Base-by-base conservation (phyloP, 495 filamentous ascomycete species). In the Paragyromitra xinjiangensis region DNA sequence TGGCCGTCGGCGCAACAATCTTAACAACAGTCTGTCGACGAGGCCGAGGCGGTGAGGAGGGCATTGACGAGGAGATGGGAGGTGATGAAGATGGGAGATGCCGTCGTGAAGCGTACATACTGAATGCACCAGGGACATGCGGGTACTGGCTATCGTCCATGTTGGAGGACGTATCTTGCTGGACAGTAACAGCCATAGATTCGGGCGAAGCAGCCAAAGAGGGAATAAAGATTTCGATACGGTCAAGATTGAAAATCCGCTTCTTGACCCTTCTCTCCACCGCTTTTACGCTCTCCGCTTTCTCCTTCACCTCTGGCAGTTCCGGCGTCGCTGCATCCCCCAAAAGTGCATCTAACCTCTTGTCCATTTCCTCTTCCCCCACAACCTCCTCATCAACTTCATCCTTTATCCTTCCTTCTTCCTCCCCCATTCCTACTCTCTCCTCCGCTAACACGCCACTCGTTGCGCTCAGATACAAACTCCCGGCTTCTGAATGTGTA, bases 401-500 rank as follows among this genome's bases (percentile, higher is more conserved):
- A 40, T 72, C 79, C 16, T 75, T 58, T 58, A 73, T 16, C 22
- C 53, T 22, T 26, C 53, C 53, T 29, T 26, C 53, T 12, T 66
- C 73, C 12, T 75, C 71, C 51, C 66, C 69, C 19, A 74, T 66
- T 56, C 78, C 53, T 0, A 12, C 19, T 29, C 75, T 63, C 42
- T 65, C 69, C 51, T 67, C 79, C 12, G 61, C 75, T 6, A 80
- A 53, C 12, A 80, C 62, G 22, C 81, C 81, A 63, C 88, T 90
- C 9, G 92, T 85, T 24, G 91, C 91, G 80, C 90, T 92, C 89
- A 98, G 94, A 77, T 98, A 98, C 90, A 99, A 92, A 84, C 95
- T 98, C 79, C 95, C 91, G 0, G 95, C 95, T 72, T 98, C 94
- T 71, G 96, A 93, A 69, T 96, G 91, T 66, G 89, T 94, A 82